phyloP scores from a whole-genome alignment of 306 rosid genomes.

The Pterocarpus macrocarpus region DNA sequence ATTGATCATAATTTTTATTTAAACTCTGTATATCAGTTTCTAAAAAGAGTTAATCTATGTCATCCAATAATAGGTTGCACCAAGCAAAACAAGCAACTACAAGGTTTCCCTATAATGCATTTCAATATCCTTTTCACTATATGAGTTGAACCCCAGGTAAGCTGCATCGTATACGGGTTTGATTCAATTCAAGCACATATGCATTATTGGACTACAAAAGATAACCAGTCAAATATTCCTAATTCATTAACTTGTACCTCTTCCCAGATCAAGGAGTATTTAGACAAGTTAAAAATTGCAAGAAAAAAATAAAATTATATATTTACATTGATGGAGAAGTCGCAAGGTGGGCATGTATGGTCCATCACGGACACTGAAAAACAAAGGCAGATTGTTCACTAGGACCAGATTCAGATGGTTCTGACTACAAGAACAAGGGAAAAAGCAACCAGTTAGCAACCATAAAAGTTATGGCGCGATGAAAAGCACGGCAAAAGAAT shows the following conservation, averaged over 20 bases:
- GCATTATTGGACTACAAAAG: background rate
- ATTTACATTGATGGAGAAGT: slow-evolving; percentile 96
- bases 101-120: slow-evolving; percentile 31
- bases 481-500: slow-evolving; percentile 27
- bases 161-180: background rate
- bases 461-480: background rate
- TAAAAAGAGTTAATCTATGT: background rate
- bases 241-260: background rate
- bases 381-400: slow-evolving; percentile 92
- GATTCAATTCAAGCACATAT: background rate
- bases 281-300: slow-evolving; percentile 31
- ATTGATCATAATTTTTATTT: slow-evolving; percentile 11
- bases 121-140: slow-evolving; percentile 5
- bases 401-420: slow-evolving; percentile 96
- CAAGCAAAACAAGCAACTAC: background rate
- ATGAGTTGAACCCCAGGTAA: slow-evolving; percentile 18
- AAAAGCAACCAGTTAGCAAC: slow-evolving; percentile 43
- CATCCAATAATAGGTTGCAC: slow-evolving; percentile 22
- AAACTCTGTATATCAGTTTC: slow-evolving; percentile 8
- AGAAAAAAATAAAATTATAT: background rate
- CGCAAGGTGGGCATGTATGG: slow-evolving; percentile 98
- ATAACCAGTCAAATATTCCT: background rate
- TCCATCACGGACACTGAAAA: slow-evolving; percentile 95
- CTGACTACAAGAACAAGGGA: slow-evolving; percentile 73
- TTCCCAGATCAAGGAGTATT: slow-evolving; percentile 5